phyloP scores from a whole-genome alignment of 192 early-diverging fungal genomes.

The Coemansia sp. region DNA sequence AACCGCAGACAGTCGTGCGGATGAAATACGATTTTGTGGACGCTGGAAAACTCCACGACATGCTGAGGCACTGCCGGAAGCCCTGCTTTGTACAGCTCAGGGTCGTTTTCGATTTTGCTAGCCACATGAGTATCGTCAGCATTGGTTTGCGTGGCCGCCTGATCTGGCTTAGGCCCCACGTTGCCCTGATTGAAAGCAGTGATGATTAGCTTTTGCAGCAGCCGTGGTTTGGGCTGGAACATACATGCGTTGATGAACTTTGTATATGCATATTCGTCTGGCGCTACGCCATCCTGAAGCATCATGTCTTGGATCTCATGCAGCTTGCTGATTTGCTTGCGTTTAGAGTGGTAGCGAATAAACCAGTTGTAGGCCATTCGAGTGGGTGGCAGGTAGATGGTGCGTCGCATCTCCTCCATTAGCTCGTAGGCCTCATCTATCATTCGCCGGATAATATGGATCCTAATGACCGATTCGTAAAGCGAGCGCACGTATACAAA shows the following conservation, averaged over 20 bases:
- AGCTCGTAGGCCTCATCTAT: conserved; percentile 21
- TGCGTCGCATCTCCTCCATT: conserved; percentile 47
- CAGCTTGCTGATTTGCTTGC: conserved; percentile 38
- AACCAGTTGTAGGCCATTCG: conserved; percentile 33
- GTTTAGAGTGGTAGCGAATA: conserved; percentile 47
- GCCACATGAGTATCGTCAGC: neutral
- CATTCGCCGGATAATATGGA: conserved; percentile 20
- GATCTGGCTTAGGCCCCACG: neutral
- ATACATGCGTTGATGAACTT: conserved; percentile 51
- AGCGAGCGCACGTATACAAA: conserved; percentile 43
- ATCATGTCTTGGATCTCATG: conserved; percentile 44
- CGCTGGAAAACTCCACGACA: conserved; percentile 2
- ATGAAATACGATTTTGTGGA: conserved; percentile 18
- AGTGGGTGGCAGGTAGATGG: conserved; percentile 45
- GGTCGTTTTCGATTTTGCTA: neutral
- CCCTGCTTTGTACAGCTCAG: conserved; percentile 5
- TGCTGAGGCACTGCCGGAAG: conserved; percentile 18
- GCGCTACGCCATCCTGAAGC: conserved; percentile 40
- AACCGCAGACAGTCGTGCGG: conserved; percentile 44
- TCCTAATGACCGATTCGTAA: conserved; percentile 45
- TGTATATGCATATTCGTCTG: conserved; percentile 39
- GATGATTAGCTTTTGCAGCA: conserved; percentile 14
- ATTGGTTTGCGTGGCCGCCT: neutral
- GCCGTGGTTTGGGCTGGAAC: conserved; percentile 31
- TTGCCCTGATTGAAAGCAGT: conserved; percentile 5